These are phyloP conservation scores for Trichophyton verrucosum DNA, from an alignment of 2,329 filamentous ascomycete genomes.

Conservation along the genomic window DNA sequence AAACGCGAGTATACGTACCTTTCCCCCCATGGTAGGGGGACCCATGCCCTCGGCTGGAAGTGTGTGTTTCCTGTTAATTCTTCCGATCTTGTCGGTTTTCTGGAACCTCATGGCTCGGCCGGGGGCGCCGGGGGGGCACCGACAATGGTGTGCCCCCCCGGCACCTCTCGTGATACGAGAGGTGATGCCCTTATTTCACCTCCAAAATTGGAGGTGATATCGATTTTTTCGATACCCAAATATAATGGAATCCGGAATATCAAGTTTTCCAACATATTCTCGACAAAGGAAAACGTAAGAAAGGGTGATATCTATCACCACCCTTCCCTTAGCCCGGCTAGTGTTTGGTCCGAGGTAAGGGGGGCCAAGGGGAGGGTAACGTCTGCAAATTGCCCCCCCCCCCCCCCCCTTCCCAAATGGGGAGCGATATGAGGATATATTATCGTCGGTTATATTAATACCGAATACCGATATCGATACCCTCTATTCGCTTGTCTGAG, in stretches of 20 bases:
- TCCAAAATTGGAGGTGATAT: background rate
- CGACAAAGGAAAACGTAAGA: background rate
- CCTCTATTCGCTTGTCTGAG: no score
- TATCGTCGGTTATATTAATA: no score
- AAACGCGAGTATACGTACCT: background rate
- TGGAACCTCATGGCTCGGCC: background rate
- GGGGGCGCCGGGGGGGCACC: background rate
- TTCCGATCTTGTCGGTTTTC: background rate
- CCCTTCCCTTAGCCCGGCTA: background rate
- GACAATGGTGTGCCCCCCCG: no score
- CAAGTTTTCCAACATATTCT: background rate
- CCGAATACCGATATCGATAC: no score
- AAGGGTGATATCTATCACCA: background rate
- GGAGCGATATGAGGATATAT: no score
- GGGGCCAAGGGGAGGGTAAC: background rate
- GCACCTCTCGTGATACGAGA: no score
- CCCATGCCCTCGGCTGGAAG: background rate
- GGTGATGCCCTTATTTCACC: no score
- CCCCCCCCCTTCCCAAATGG: no score
- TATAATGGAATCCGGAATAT: background rate
- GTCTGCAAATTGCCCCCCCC: background rate
- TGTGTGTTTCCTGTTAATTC: background rate
- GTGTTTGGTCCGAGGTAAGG: background rate
- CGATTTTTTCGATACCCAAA: background rate
- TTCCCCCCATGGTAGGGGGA: background rate